These are phyloP conservation scores for Colletotrichum kahawae DNA, from an alignment of 2,329 filamentous ascomycete genomes.

Conservation along the genomic window DNA sequence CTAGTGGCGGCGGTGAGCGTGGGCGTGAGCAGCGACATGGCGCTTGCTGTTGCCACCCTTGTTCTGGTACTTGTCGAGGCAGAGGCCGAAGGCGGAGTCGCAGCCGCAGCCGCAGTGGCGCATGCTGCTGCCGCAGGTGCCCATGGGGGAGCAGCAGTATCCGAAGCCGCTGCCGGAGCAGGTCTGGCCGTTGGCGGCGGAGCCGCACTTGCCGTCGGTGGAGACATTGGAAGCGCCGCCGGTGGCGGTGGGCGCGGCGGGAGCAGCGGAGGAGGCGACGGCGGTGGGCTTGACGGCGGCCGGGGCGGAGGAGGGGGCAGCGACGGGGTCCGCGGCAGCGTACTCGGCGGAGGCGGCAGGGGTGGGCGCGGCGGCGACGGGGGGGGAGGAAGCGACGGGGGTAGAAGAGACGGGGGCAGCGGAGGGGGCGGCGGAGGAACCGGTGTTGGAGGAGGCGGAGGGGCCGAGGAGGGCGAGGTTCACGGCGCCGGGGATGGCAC, in stretches of 20 bases:
- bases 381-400: neutral
- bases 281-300: neutral
- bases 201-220: conserved; percentile 43
- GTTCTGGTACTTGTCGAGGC: conserved; percentile 25
- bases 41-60: neutral
- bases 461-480: conserved; percentile 15
- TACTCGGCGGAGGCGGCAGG: neutral
- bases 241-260: neutral
- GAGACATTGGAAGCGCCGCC: conserved; percentile 34
- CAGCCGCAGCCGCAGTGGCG: conserved; percentile 42
- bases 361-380: neutral
- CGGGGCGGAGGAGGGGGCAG: neutral
- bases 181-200: conserved; percentile 39
- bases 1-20: neutral
- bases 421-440: neutral
- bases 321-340: neutral
- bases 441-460: conserved; percentile 2
- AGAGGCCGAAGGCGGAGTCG: conserved; percentile 39
- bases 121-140: conserved; percentile 42
- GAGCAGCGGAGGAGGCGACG: neutral
- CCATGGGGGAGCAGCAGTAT: conserved; percentile 46
- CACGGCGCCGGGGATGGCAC: conserved; percentile 35
- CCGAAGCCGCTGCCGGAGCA: conserved; percentile 47
- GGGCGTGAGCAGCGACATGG: neutral
- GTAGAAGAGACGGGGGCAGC: neutral